Conservation (phyloP, 1,139 yeast species). For the Kluyveromyces marxianus region DNA sequence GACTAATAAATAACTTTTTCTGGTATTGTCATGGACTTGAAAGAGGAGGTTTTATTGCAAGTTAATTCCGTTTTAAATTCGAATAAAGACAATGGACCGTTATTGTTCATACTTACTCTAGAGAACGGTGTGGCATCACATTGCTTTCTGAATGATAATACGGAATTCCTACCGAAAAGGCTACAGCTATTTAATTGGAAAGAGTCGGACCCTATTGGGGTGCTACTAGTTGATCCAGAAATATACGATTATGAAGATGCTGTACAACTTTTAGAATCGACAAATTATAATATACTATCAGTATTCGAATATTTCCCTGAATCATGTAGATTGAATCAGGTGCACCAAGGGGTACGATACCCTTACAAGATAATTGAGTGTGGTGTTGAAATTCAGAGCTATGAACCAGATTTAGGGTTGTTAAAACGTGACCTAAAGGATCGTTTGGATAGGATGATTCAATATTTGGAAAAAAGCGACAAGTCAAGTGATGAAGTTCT, state of each 20-base stretch:
- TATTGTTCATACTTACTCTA: background rate
- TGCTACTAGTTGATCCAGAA: conserved; percentile 4
- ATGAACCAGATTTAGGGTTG: background rate
- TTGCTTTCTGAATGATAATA: background rate
- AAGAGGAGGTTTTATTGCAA: conserved; percentile 3
- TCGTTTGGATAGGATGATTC: conserved; percentile 16
- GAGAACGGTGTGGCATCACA: background rate
- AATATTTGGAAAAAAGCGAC: conserved; percentile 12
- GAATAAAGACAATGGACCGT: background rate
- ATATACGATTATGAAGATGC: conserved; percentile 4
- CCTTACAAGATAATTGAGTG: background rate
- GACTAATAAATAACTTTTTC: background rate
- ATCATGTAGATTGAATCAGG: background rate
- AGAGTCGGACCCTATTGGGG: conserved; percentile 1
- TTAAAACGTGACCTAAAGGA: conserved; percentile 13
- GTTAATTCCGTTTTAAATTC: background rate
- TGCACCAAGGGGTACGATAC: background rate
- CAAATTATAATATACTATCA: background rate
- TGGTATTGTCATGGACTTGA: background rate
- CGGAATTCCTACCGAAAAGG: background rate
- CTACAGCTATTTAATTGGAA: conserved; percentile 3
- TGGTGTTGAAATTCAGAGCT: conserved; percentile 1
- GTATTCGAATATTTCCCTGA: conserved; percentile 3
- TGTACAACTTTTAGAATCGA: background rate
- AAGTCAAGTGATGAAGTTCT: conserved; percentile 15